Percentiles rank a stretch among this genome's conserved stretches.
phyloP scores from a whole-genome alignment of 768 basidiomycete genomes.

The Naganishia antarctica region DNA sequence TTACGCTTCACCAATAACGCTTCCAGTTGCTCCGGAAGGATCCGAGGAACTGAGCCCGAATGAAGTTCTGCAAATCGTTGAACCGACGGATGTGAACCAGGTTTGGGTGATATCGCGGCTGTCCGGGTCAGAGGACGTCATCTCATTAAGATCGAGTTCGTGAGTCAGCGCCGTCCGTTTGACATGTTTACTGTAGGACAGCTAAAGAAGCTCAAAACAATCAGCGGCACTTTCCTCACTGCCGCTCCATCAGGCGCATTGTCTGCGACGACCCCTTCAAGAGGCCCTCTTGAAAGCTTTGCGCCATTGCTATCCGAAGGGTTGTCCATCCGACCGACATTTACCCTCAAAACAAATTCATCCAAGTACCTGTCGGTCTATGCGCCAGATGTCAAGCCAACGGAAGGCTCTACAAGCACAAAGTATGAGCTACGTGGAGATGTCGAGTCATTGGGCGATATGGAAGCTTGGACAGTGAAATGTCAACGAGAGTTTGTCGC shows the following conservation, averaged over 20 bases:
- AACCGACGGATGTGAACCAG: conserved; percentile 47
- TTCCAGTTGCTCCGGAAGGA: conserved; percentile 45
- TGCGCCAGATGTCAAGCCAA: conserved; percentile 23
- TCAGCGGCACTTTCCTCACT: conserved; percentile 47
- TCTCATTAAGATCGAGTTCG: conserved; percentile 42
- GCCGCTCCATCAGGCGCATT: conserved; percentile 44
- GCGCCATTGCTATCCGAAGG: conserved; percentile 29
- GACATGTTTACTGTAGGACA: not conserved
- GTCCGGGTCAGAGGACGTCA: conserved; percentile 44
- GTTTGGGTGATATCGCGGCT: conserved; percentile 47
- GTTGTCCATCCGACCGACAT: conserved; percentile 34
- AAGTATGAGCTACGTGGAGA: conserved; percentile 43
- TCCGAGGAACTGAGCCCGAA: conserved; percentile 37
- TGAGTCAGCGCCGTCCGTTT: conserved; percentile 29
- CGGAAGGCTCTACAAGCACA: conserved; percentile 21
- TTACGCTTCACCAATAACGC: conserved; percentile 43
- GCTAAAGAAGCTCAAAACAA: not conserved
- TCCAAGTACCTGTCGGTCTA: conserved; percentile 41
- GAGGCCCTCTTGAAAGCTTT: conserved; percentile 48
- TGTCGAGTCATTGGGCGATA: conserved; percentile 25
- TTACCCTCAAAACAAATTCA: conserved; percentile 37
- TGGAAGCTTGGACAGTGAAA: conserved; percentile 40
- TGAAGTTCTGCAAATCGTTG: conserved; percentile 42
- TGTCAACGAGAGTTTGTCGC: conserved; percentile 48
- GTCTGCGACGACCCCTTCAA: conserved; percentile 43